Evolutionary conservation across 306 rosid genomes (phyloP).

Genomic region (Casuarina equisetifolia): DNA sequence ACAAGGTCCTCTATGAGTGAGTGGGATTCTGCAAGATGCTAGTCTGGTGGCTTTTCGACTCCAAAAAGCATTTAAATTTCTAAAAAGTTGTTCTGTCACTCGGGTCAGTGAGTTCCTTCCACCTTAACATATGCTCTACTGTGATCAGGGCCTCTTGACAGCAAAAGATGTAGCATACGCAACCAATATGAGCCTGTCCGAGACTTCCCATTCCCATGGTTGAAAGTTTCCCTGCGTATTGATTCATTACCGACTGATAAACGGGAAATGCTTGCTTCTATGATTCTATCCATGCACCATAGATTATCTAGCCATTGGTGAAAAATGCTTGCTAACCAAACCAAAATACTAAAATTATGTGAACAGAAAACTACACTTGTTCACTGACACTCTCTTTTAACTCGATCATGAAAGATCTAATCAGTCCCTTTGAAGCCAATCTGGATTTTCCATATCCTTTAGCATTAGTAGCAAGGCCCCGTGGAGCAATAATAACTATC

Average conservation of each 20-base stretch:
- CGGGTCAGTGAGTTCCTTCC: neutral
- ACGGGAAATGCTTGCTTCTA: no score
- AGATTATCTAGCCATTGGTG: neutral
- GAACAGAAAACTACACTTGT: neutral
- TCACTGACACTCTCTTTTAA: neutral
- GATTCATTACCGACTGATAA: no score
- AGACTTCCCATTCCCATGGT: no score
- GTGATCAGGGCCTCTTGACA: neutral
- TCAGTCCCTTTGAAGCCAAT: neutral
- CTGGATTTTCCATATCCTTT: neutral
- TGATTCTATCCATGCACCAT: neutral
- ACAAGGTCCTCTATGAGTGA: neutral
- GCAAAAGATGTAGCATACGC: neutral
- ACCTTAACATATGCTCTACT: neutral
- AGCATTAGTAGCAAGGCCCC: neutral
- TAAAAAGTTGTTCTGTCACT: neutral
- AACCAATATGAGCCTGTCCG: no score
- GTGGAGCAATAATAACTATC: neutral
- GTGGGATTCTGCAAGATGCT: neutral
- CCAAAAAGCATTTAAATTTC: neutral
- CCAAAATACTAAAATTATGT: neutral
- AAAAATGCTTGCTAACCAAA: neutral
- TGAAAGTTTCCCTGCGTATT: no score
- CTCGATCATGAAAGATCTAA: neutral
- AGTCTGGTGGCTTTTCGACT: neutral